Base-by-base conservation (phyloP, 2,329 filamentous ascomycete species). In the Colletotrichum salicis region DNA sequence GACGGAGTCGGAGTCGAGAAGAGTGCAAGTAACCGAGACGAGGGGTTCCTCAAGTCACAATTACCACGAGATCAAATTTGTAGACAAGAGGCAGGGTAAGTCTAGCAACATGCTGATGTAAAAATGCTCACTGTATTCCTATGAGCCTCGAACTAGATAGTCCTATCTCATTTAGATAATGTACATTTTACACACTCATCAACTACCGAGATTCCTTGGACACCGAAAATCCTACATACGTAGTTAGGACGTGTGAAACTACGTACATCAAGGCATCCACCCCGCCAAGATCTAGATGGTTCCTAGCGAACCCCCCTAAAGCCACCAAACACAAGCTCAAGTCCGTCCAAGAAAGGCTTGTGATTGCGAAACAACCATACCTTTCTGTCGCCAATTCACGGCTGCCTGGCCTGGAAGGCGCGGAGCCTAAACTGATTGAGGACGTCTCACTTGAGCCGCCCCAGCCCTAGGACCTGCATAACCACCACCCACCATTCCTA, bases 401-500 rank as follows among this genome's bases (percentile, higher is more conserved):
- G 15, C 41, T 48, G 41, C 41, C 41, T 48, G 41, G 41, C n/a
- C 8, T 5, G 41, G 41, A 22, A 22, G 7, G 7, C 7, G 10
- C 41, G 3, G 8, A 48, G 41, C 19, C 41, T 48, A 48, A 48
- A 19, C 41, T 48, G 41, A 48, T 48, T 48, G 8, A 22, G 41
- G 41, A 48, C 10, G 45, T 35, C 51, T 27, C 55, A 51, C 51
- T 71, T 52, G 52, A 62, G 68, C 64, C 58, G 65, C 41, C 59
- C 58, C 59, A 71, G 69, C 69, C 69, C 65, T 71, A 71, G 11
- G 27, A 51, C 45, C 54, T 64, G 69, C 65, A 69, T 59, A 22
- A 27, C 52, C 12, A 29, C 52, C 24, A 29, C 22, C 51, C 19
- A 8, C 19, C 41, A 6, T 15, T 41, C 15, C 15, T 8, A 29